Percentiles rank a stretch among this genome's conserved stretches.
These are phyloP conservation scores for Fusarium sp. DNA, from an alignment of 2,329 filamentous ascomycete genomes.

Conservation along the genomic window DNA sequence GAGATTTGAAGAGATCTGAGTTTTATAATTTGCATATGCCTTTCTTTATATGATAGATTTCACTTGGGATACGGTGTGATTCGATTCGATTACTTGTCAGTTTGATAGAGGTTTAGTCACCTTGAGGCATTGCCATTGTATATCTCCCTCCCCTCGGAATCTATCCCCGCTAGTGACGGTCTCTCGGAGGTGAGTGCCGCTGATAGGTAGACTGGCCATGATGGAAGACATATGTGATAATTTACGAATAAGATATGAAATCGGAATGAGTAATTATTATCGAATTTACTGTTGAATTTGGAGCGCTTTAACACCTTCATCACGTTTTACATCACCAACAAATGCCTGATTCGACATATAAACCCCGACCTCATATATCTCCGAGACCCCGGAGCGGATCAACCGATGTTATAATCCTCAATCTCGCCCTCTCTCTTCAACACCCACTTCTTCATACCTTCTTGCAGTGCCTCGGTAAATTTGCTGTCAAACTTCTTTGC, in stretches of 20 bases:
- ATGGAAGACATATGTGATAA: background rate
- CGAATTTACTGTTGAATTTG: too few species aligned
- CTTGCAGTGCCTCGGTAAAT: slow-evolving; percentile 54
- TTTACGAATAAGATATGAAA: background rate
- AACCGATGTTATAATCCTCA: slow-evolving; percentile 49
- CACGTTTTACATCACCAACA: slow-evolving; percentile 9
- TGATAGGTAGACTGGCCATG: slow-evolving; percentile 6
- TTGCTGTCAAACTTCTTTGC: slow-evolving; percentile 55
- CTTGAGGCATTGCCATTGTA: background rate
- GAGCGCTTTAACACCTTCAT: background rate
- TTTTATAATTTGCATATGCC: background rate
- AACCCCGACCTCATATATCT: slow-evolving; percentile 1
- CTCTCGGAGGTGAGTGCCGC: slow-evolving; percentile 29
- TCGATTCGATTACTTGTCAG: background rate
- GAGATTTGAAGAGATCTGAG: background rate
- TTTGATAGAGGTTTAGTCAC: slow-evolving; percentile 7
- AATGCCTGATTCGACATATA: slow-evolving; percentile 8
- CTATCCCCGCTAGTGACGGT: slow-evolving; percentile 29
- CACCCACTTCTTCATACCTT: slow-evolving; percentile 58
- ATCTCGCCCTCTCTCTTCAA: slow-evolving; percentile 53
- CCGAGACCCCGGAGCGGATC: slow-evolving; percentile 38
- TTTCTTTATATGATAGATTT: background rate
- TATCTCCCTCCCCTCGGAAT: slow-evolving; percentile 20
- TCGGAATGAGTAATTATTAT: background rate
- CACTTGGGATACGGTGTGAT: too few species aligned